These are phyloP conservation scores for Colletotrichum sp. DNA, from an alignment of 2,329 filamentous ascomycete genomes.

Conservation along the genomic window DNA sequence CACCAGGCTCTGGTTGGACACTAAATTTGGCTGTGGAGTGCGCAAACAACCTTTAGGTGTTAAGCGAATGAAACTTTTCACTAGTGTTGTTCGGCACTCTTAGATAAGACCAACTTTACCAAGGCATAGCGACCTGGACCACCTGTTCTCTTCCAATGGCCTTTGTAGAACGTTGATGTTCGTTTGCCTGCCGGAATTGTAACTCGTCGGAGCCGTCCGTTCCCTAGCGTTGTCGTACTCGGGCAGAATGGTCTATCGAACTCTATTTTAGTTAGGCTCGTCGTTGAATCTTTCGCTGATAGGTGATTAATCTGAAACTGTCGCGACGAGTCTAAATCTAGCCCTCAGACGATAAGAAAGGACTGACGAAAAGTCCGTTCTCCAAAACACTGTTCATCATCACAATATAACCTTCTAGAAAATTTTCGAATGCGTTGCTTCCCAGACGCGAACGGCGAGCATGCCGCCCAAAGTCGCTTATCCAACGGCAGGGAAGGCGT, in stretches of 20 bases:
- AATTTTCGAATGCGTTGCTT: background rate
- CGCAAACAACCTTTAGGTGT: background rate
- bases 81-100: background rate
- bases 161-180: background rate
- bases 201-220: background rate
- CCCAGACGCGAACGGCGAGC: background rate
- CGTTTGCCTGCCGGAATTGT: background rate
- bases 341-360: background rate
- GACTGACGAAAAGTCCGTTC: background rate
- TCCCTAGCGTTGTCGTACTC: background rate
- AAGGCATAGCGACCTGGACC: background rate
- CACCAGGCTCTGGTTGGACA: conserved; percentile 19
- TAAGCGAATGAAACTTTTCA: background rate
- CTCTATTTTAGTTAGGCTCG: background rate
- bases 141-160: background rate
- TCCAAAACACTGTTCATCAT: background rate
- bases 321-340: background rate
- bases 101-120: background rate
- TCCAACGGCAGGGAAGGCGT: background rate
- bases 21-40: background rate
- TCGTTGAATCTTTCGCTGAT: background rate
- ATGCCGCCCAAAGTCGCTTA: background rate
- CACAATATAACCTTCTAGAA: background rate
- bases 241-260: background rate
- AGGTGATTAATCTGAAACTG: background rate